Evolutionary conservation across 139 green algal species (phyloP), one percentile per base, ranked within the genome.

Genomic region (Eudorina sp.): DNA sequence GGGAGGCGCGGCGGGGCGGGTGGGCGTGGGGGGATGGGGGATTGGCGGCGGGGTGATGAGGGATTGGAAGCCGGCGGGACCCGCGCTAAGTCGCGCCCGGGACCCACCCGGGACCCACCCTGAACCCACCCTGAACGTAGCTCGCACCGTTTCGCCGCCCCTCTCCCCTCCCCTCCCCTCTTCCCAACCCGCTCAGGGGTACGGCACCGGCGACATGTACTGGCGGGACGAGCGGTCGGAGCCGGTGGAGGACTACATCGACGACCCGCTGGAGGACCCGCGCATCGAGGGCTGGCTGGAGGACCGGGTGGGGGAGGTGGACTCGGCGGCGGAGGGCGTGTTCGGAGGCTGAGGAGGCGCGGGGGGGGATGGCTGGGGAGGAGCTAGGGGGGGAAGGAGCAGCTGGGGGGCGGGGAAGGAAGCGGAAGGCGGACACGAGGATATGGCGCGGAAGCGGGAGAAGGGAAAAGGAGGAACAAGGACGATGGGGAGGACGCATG

Each of bases 171-270:
- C 70, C n/a, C n/a, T n/a, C n/a, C 43, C n/a, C 75, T 70, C 75
- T 40, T 43, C 38, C 45, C 70, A n/a, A 53, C 68, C 19, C 68
- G 16, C 16, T 36, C 81, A 87, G 81, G 81, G 81, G 3, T 87
- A 87, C 81, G 81, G 81, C 81, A 87, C 81, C 27, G 81, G 81
- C 62, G 3, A 53, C 5, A 87, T 87, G 81, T 19, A 53, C 11
- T 87, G 81, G 81, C 81, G 81, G 55, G 45, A 38, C 3, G 21
- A 78, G 40, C 7, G 13, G 46, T 51, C 27, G 9, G 64, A 78
- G 31, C 81, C 81, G 3, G 27, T 87, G 19, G 45, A 66, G 31
- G 81, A 87, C 62, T 87, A 78, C 81, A 79, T 87, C 19, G 81
- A 87, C 62, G 81, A 87, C 64, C 81, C 81, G 62, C n/a, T 87